Evolutionary conservation across 768 basidiomycete genomes (phyloP), one percentile per base, ranked within the genome.

Genomic region (Trichaptum fuscoviolaceum): DNA sequence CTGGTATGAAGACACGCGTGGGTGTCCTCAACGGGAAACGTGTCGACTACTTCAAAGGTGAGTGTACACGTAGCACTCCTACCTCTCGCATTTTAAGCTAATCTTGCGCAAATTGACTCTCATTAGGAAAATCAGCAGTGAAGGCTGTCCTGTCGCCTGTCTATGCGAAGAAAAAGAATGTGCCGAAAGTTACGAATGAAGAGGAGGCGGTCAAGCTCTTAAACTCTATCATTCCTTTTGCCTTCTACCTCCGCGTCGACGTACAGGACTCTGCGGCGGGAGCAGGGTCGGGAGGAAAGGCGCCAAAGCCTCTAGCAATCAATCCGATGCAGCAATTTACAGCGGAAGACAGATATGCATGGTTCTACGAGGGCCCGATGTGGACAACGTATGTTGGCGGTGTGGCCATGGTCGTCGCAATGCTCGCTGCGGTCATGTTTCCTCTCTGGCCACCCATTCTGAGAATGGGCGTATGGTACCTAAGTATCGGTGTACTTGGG

Each of bases 381-480:
- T 89, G 94, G 87, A 92, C 90, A 71, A 96, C 92, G 7, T 93
- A 96, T 73, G 86, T 94, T 10, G 93, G 95, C 57, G 96, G 93
- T 20, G 81, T 91, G 15, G 87, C 87, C 30, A 95, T 99, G 93
- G 95, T 99, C 67, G 86, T 83, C 57, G 82, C 98, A 74, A 94
- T 99, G 83, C 89, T 99, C 58, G 95, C 91, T 5, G 96, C 93
- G 1, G 96, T 98, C 73, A 97, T 99, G 95, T 99, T 97, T 87
- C 97, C 97, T 3, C 84, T 99, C 18, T 99, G 97, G 97, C 97
- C 97, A 1, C 87, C 91, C 62, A 88, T 87, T 71, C 87, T 99
- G 85, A 86, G 96, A 17, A 80, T 96, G 34, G 96, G 96, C 36
- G 96, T 96, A 66, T 98, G 92, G 91, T 99, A 99, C 77, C 81